A percentile compares a stretch with the other conserved stretches of the same genome.
These are phyloP conservation scores for Bruguiera gymnorhiza DNA, from an alignment of 345 rosid species.

Conservation along the genomic window DNA sequence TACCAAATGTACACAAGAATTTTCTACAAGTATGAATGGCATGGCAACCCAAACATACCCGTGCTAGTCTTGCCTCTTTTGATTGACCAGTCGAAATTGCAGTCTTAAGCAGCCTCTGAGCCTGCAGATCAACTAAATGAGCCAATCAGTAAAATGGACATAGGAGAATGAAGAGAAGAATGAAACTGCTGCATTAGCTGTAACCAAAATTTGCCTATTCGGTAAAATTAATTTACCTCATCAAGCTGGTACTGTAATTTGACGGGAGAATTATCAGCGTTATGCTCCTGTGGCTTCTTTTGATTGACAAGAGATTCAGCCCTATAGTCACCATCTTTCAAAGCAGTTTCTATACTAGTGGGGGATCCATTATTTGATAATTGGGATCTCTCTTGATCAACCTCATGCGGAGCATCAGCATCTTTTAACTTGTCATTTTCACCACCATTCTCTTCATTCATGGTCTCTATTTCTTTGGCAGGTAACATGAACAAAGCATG, in stretches of 20 bases:
- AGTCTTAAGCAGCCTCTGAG: constrained; percentile 89
- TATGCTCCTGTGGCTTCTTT: constrained; percentile 43
- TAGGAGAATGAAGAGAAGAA: no score
- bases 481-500: constrained; percentile 35
- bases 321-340: constrained; percentile 36
- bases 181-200: not conserved
- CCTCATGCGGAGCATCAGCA: constrained; percentile 39
- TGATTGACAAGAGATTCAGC: constrained; percentile 38
- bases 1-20: no score
- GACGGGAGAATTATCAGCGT: constrained; percentile 37
- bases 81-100: constrained; percentile 85
- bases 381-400: constrained; percentile 43
- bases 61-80: constrained; percentile 95
- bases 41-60: constrained; percentile 56
- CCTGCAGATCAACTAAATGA: constrained; percentile 50
- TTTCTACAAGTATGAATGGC: no score
- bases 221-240: constrained; percentile 52
- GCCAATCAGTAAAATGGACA: constrained; percentile 20
- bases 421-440: constrained; percentile 26
- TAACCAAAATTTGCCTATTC: constrained; percentile 11
- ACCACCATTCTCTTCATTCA: constrained; percentile 38
- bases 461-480: constrained; percentile 47
- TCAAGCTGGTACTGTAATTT: constrained; percentile 84
- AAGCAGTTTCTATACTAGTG: constrained; percentile 30
- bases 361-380: constrained; percentile 36